Percentiles rank a stretch among this genome's conserved stretches.
phyloP scores from a whole-genome alignment of 2,329 filamentous ascomycete genomes.

The Colletotrichum sp. region DNA sequence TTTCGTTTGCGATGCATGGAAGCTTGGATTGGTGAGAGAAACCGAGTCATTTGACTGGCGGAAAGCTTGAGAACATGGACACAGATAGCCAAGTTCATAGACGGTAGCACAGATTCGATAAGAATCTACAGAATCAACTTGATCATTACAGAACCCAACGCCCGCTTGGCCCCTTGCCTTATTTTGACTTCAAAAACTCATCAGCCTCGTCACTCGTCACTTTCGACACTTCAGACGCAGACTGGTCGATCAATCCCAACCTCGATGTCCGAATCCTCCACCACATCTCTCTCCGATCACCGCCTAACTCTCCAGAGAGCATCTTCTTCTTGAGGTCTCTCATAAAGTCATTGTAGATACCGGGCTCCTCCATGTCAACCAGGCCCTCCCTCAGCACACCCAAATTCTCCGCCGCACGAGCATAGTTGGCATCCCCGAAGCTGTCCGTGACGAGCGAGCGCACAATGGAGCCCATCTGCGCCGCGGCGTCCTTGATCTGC shows the following conservation, averaged over 20 bases:
- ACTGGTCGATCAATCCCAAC: constrained; percentile 75
- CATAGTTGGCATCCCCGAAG: constrained; percentile 77
- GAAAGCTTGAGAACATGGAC: not conserved
- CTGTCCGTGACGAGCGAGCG: constrained; percentile 72
- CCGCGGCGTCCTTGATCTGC: constrained; percentile 68
- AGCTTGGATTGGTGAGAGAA: not conserved
- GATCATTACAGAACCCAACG: not conserved
- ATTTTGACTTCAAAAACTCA: constrained; percentile 34
- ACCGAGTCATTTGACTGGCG: not conserved
- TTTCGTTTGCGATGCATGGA: not conserved
- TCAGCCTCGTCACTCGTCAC: constrained; percentile 75
- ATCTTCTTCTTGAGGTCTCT: constrained; percentile 74
- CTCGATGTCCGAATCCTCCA: constrained; percentile 69
- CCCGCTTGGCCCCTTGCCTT: not conserved
- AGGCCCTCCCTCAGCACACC: constrained; percentile 80
- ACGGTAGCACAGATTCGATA: not conserved
- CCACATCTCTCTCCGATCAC: constrained; percentile 85
- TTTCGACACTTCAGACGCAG: constrained; percentile 65
- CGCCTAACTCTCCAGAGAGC: constrained; percentile 71
- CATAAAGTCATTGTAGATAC: constrained; percentile 77
- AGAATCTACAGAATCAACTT: not conserved
- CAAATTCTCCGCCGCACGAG: constrained; percentile 75
- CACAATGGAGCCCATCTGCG: constrained; percentile 78
- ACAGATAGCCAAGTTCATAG: not conserved
- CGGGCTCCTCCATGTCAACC: constrained; percentile 75